Conservation (phyloP, 495 filamentous ascomycete genomes). For the Penicillium waksmanii region DNA sequence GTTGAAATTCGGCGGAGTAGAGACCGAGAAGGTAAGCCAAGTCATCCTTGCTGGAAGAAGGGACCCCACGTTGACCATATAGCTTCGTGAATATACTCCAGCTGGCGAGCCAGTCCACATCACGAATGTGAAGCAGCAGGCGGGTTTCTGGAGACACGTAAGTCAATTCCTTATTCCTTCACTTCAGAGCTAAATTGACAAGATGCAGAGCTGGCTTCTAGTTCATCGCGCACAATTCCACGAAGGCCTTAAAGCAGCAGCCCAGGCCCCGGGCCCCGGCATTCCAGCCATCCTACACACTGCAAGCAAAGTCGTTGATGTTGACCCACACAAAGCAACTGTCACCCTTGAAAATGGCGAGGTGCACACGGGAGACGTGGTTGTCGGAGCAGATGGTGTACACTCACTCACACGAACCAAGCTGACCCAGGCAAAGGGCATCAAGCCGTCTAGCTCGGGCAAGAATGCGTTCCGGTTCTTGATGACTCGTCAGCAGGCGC, state of each 20-base stretch:
- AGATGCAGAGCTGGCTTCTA: slow-evolving; percentile 50
- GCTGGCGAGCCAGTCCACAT: slow-evolving; percentile 40
- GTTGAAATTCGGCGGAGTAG: slow-evolving; percentile 38
- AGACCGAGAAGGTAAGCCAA: slow-evolving; percentile 31
- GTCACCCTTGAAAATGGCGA: slow-evolving; percentile 46
- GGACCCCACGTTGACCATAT: slow-evolving; percentile 5
- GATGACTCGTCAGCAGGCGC: slow-evolving; percentile 45
- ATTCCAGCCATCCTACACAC: slow-evolving; percentile 45
- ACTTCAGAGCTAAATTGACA: not conserved
- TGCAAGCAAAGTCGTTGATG: slow-evolving; percentile 45
- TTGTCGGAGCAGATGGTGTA: slow-evolving; percentile 59
- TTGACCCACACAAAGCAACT: slow-evolving; percentile 46
- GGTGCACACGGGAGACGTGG: slow-evolving; percentile 44
- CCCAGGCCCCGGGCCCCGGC: slow-evolving; percentile 42
- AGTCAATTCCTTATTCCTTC: slow-evolving; percentile 13
- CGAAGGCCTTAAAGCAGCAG: slow-evolving; percentile 47
- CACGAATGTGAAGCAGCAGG: slow-evolving; percentile 33
- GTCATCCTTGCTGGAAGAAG: not conserved
- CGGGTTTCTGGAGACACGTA: slow-evolving; percentile 44
- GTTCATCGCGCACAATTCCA: slow-evolving; percentile 56
- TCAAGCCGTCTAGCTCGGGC: slow-evolving; percentile 50
- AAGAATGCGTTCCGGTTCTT: slow-evolving; percentile 67
- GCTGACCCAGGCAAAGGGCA: slow-evolving; percentile 33
- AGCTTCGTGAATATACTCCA: slow-evolving; percentile 39
- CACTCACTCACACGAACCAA: slow-evolving; percentile 51